These are phyloP conservation scores for Kwoniella mangroviensis DNA, from an alignment of 768 basidiomycete genomes.

Conservation along the genomic window DNA sequence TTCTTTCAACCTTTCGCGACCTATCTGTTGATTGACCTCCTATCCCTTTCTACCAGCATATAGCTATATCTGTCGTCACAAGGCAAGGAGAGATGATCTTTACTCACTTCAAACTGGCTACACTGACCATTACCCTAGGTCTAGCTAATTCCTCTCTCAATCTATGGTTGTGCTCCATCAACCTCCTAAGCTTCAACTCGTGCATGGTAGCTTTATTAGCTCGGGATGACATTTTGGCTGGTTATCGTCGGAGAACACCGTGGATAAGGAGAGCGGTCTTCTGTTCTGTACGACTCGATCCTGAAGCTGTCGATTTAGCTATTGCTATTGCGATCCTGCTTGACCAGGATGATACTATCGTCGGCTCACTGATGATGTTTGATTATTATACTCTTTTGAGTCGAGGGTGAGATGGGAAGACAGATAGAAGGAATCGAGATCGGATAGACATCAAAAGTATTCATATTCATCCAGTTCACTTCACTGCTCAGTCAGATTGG, in stretches of 20 bases:
- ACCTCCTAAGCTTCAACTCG: conserved; percentile 90
- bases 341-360: too few species aligned
- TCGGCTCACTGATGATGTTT: background rate
- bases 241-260: too few species aligned
- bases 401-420: background rate
- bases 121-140: conserved; percentile 86
- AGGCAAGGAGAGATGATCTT: background rate
- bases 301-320: too few species aligned
- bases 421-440: background rate
- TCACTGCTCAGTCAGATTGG: background rate
- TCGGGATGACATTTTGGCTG: conserved; percentile 44
- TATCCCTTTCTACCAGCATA: too few species aligned
- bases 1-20: background rate
- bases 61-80: too few species aligned
- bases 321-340: too few species aligned
- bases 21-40: too few species aligned
- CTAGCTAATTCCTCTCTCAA: conserved; percentile 86
- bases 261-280: too few species aligned
- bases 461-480: background rate
- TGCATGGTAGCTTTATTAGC: conserved; percentile 82
- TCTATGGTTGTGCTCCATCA: conserved; percentile 93
- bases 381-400: background rate
- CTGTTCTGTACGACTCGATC: too few species aligned
- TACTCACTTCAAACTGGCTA: conserved; percentile 83
- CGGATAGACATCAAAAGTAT: background rate